phyloP scores from a whole-genome alignment of 2,329 filamentous ascomycete species.

The Penicillium polonicum region DNA sequence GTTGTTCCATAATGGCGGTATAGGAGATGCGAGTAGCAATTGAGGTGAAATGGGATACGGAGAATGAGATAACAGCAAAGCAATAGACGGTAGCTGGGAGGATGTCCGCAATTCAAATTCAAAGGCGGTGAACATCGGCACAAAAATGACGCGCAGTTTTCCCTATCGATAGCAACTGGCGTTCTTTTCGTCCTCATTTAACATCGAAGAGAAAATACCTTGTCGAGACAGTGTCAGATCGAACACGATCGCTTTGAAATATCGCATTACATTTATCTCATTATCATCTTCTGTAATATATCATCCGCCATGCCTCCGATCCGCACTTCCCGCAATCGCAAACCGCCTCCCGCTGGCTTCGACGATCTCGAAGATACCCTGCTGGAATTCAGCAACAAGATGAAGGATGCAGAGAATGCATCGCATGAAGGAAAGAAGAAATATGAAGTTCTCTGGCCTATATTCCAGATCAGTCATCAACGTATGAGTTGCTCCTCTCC shows the following conservation, averaged over 20 bases:
- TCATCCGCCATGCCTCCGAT: constrained; percentile 57
- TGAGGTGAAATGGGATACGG: background rate
- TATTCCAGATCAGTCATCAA: constrained; percentile 96
- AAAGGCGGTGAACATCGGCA: constrained; percentile 30
- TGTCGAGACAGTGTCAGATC: background rate
- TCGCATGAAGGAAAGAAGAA: constrained; percentile 76
- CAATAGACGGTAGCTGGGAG: background rate
- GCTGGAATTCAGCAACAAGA: constrained; percentile 65
- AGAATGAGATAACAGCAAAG: background rate
- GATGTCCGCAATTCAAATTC: constrained; percentile 20
- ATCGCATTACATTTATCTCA: background rate
- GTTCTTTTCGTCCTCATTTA: background rate
- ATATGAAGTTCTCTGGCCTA: constrained; percentile 92
- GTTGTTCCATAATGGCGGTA: constrained; percentile 36
- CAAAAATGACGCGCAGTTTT: constrained; percentile 24
- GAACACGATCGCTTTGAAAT: background rate
- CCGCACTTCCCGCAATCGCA: constrained; percentile 59
- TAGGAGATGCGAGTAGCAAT: background rate
- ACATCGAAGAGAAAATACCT: background rate
- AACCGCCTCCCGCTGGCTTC: constrained; percentile 65
- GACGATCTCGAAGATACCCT: constrained; percentile 68
- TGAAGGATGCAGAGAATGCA: constrained; percentile 83
- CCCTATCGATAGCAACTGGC: constrained; percentile 8
- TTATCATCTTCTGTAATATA: background rate
- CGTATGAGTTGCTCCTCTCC: constrained; percentile 50